These are phyloP conservation scores for Podaxis sp. DNA, from an alignment of 768 basidiomycete genomes.

Conservation along the genomic window DNA sequence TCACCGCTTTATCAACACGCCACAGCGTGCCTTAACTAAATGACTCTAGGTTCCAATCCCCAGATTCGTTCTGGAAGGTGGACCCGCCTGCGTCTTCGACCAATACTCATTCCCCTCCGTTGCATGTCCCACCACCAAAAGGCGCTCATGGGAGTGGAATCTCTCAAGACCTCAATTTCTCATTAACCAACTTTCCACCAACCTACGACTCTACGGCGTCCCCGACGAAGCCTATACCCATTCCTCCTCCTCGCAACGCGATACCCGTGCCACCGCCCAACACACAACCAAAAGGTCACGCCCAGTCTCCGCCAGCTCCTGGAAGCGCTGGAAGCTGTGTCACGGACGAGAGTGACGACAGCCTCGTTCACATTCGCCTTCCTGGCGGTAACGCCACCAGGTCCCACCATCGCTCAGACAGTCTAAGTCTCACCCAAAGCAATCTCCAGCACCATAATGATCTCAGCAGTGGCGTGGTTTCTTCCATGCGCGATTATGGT, in stretches of 20 bases:
- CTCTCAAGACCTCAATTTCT: background rate
- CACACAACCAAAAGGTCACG: background rate
- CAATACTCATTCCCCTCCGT: background rate
- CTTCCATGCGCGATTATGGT: background rate
- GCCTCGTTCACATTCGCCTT: constrained; percentile 1
- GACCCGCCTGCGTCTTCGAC: background rate
- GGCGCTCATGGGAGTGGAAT: background rate
- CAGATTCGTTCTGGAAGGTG: background rate
- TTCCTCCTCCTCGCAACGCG: background rate
- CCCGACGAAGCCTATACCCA: background rate
- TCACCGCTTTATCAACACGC: background rate
- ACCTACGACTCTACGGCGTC: background rate
- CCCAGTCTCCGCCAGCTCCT: constrained; percentile 2
- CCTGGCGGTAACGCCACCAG: background rate
- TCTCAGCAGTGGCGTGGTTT: background rate
- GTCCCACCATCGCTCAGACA: background rate
- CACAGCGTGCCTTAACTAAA: background rate
- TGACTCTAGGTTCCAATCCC: background rate
- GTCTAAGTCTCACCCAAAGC: background rate
- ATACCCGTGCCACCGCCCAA: constrained; percentile 4
- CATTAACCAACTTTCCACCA: background rate
- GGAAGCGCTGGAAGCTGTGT: background rate
- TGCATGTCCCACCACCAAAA: background rate
- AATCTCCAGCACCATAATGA: background rate
- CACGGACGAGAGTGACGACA: constrained; percentile 6